Percentiles rank a stretch among this genome's conserved stretches.
Evolutionary conservation across 257 asterid species (phyloP).

Genomic region (Paraleonurus japonicus): DNA sequence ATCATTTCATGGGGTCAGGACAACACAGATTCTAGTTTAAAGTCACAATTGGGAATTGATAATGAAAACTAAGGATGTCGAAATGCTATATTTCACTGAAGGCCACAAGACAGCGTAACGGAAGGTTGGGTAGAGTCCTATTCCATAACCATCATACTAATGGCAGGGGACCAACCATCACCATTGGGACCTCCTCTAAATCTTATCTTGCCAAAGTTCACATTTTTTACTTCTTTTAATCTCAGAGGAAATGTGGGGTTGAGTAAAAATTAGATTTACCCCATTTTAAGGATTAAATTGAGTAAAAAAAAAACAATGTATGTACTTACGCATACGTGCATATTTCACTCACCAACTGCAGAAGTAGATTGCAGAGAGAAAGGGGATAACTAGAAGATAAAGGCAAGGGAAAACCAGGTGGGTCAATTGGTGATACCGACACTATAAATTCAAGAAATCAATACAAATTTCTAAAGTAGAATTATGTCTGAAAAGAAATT

Average conservation of each 20-base stretch:
- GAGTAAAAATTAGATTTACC: not conserved
- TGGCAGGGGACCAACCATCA: constrained; percentile 31
- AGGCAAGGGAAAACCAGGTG: not conserved
- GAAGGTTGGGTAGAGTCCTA: constrained; percentile 15
- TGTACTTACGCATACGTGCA: not conserved
- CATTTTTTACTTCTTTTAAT: not conserved
- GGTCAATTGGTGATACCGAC: constrained; percentile 15
- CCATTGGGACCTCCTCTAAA: constrained; percentile 18
- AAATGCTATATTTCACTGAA: not conserved
- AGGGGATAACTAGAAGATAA: too few species aligned
- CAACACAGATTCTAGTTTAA: not conserved
- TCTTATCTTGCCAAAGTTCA: not conserved
- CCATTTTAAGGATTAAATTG: not conserved
- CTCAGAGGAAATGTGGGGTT: not conserved
- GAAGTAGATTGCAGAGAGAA: not conserved
- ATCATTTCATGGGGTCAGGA: constrained; percentile 10
- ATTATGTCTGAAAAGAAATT: not conserved
- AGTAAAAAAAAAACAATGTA: not conserved
- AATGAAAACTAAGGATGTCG: not conserved
- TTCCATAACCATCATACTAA: constrained; percentile 25
- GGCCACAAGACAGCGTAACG: constrained; percentile 28
- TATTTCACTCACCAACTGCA: not conserved
- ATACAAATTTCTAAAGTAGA: constrained; percentile 7
- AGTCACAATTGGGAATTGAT: not conserved
- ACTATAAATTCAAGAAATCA: constrained; percentile 6